These are phyloP conservation scores for Clitoria ternatea DNA, from an alignment of 306 rosid genomes.

Conservation along the genomic window DNA sequence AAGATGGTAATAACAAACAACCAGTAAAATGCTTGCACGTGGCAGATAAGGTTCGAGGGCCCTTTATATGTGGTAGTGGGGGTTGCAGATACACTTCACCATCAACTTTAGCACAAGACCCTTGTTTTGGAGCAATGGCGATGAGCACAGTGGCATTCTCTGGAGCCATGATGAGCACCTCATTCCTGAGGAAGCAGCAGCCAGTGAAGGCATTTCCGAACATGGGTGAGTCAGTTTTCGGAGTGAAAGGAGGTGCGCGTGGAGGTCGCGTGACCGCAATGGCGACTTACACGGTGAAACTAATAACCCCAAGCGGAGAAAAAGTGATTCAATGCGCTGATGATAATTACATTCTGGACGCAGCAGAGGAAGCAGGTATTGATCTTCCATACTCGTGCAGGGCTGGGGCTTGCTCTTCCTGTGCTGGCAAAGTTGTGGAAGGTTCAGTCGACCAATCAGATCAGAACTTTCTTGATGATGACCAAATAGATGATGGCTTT, in stretches of 20 bases:
- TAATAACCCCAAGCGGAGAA: conserved; percentile 60
- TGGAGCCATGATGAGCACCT: conserved; percentile 57
- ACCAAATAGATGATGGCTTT: conserved; percentile 33
- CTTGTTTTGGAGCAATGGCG: conserved; percentile 51
- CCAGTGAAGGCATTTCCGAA: conserved; percentile 41
- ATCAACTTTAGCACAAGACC: too few species aligned
- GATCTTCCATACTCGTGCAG: conserved; percentile 89
- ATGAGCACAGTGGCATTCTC: conserved; percentile 56
- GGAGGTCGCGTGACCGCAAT: conserved; percentile 55
- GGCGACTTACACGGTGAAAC: conserved; percentile 61
- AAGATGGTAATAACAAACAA: too few species aligned
- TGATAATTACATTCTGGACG: conserved; percentile 60
- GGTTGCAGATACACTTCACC: conserved; percentile 22
- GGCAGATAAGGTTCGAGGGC: conserved; percentile 48
- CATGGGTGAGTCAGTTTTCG: conserved; percentile 47
- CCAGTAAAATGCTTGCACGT: conserved; percentile 40
- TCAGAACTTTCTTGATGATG: conserved; percentile 81
- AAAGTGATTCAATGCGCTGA: conserved; percentile 51
- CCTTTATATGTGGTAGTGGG: too few species aligned
- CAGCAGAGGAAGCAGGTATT: conserved; percentile 51
- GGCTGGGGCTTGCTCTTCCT: conserved; percentile 86
- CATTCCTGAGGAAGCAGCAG: conserved; percentile 46
- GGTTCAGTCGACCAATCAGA: conserved; percentile 67
- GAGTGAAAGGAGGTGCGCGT: conserved; percentile 39
- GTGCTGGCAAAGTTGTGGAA: conserved; percentile 52